Percentiles rank a stretch among this genome's conserved stretches.
Conservation (phyloP, 176 grass and related monocot genomes). For the Cenchrus purpureus region DNA sequence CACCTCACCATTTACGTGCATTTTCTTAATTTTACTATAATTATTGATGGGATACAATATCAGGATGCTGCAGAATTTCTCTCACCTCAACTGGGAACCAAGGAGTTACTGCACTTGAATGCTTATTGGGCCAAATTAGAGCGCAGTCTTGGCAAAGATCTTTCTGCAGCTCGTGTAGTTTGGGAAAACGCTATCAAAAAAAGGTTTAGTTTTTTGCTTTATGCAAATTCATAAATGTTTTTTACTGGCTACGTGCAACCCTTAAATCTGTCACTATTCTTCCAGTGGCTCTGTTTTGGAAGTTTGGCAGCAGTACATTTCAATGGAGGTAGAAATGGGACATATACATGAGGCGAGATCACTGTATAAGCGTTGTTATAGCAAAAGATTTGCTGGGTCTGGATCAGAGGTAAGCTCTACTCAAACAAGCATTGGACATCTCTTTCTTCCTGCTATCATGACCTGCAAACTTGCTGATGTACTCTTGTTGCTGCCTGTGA, state of each 20-base stretch:
- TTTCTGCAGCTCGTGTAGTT: slow-evolving; percentile 70
- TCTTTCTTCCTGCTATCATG: slow-evolving; percentile 4
- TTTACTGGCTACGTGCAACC: background rate
- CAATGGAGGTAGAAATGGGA: slow-evolving; percentile 77
- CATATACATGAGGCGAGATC: slow-evolving; percentile 79
- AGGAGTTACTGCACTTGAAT: slow-evolving; percentile 76
- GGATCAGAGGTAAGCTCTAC: slow-evolving; percentile 84
- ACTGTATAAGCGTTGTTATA: slow-evolving; percentile 94
- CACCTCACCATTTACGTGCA: slow-evolving; percentile 9
- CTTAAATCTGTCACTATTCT: slow-evolving; percentile 48
- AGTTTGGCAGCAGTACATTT: slow-evolving; percentile 80
- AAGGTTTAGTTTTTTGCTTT: slow-evolving; percentile 59
- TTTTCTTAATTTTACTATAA: slow-evolving; percentile 20
- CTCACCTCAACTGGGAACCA: slow-evolving; percentile 56
- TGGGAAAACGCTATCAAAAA: slow-evolving; percentile 89
- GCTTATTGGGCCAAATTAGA: slow-evolving; percentile 86
- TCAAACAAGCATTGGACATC: slow-evolving; percentile 1
- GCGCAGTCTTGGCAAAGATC: slow-evolving; percentile 74
- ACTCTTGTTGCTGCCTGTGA: background rate
- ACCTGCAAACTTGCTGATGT: background rate
- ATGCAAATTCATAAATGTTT: slow-evolving; percentile 22
- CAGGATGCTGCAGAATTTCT: slow-evolving; percentile 84
- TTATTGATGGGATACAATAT: slow-evolving; percentile 44
- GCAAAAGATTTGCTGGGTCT: slow-evolving; percentile 76
- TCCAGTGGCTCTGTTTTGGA: slow-evolving; percentile 81